These are phyloP conservation scores for Sphagnum tenellum DNA, from an alignment of 225 moss, liverwort and hornwort genomes.

Conservation along the genomic window DNA sequence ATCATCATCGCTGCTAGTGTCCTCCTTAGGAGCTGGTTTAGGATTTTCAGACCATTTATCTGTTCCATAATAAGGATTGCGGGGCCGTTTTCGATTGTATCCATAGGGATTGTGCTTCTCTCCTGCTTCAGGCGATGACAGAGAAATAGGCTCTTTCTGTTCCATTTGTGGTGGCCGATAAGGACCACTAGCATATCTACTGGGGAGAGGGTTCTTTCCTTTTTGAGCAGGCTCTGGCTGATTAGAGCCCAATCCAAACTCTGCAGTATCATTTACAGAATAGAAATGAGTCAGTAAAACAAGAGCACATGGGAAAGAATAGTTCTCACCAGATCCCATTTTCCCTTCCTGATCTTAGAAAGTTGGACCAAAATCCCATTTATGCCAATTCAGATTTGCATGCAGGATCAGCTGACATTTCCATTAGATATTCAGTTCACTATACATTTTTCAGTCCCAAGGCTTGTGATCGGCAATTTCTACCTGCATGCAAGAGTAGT, in stretches of 20 bases:
- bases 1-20: slow-evolving; percentile 61
- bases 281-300: too few species aligned
- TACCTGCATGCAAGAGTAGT: too few species aligned
- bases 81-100: slow-evolving; percentile 39
- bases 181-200: slow-evolving; percentile 19
- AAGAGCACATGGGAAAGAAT: too few species aligned
- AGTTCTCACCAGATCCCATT: too few species aligned
- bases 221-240: slow-evolving; percentile 24
- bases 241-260: slow-evolving; percentile 6
- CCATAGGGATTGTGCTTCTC: slow-evolving; percentile 41
- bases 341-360: too few species aligned
- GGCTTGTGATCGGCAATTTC: too few species aligned
- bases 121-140: slow-evolving; percentile 34
- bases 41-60: slow-evolving; percentile 37
- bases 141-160: slow-evolving; percentile 23
- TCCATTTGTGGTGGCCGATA: slow-evolving; percentile 37
- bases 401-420: too few species aligned
- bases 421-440: too few species aligned
- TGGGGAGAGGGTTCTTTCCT: slow-evolving; percentile 18
- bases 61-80: slow-evolving; percentile 22
- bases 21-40: slow-evolving; percentile 38
- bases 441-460: too few species aligned
- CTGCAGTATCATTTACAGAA: too few species aligned
- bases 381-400: too few species aligned
- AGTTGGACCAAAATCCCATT: too few species aligned